Conservation (phyloP, 2,329 filamentous ascomycete genomes). For the Fusarium veterinarium region DNA sequence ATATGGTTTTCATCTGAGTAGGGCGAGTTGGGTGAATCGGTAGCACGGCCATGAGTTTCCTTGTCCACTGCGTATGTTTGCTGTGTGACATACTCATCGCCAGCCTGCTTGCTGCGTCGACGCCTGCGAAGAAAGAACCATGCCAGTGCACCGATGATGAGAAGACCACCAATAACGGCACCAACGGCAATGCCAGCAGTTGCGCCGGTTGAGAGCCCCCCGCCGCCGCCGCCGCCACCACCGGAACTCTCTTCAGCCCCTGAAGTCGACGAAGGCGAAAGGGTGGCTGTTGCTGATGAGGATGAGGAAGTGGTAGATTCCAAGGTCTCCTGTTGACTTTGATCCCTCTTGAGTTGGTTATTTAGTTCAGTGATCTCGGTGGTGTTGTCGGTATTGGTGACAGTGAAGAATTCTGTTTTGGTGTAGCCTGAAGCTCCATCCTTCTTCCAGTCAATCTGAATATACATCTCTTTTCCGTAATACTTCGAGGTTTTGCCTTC, state of each 20-base stretch:
- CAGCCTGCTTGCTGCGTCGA: conserved; percentile 43
- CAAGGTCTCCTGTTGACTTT: background rate
- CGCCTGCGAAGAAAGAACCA: conserved; percentile 60
- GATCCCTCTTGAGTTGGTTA: background rate
- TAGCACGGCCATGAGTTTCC: conserved; percentile 53
- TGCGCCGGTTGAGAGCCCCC: conserved; percentile 55
- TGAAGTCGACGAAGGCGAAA: background rate
- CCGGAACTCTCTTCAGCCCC: background rate
- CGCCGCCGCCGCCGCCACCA: conserved; percentile 28
- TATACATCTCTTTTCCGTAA: conserved; percentile 14
- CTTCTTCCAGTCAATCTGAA: conserved; percentile 20
- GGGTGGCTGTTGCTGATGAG: conserved; percentile 2
- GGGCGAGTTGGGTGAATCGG: conserved; percentile 56
- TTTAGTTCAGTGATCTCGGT: background rate
- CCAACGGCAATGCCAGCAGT: conserved; percentile 62
- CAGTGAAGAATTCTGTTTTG: conserved; percentile 20
- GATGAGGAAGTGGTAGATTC: background rate
- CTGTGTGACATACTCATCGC: conserved; percentile 40
- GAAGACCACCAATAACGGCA: conserved; percentile 52
- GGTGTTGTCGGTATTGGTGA: background rate
- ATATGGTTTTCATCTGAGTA: conserved; percentile 55
- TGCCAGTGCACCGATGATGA: conserved; percentile 52
- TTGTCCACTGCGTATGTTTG: conserved; percentile 60
- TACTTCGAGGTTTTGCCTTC: background rate
- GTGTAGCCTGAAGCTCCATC: background rate